Evolutionary conservation across 495 filamentous ascomycete genomes (phyloP).

Genomic region (Hyaloscypha hepaticicola): DNA sequence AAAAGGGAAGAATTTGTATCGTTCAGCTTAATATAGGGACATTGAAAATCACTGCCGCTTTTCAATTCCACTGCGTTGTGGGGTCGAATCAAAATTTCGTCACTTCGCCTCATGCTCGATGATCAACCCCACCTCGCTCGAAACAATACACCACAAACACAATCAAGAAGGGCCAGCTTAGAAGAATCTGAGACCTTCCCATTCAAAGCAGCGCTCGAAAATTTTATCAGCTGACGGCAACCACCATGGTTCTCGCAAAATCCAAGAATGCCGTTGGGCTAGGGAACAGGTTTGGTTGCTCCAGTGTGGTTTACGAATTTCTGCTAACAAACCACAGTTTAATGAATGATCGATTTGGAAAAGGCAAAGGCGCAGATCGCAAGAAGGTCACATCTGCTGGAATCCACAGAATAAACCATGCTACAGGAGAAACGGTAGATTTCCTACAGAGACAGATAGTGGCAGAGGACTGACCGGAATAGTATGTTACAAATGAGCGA

Average conservation of each 20-base stretch:
- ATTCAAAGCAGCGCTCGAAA: neutral
- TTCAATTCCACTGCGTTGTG: neutral
- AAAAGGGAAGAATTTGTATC: no score
- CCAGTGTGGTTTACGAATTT: neutral
- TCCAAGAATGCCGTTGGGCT: slow-evolving; percentile 93
- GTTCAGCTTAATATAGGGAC: no score
- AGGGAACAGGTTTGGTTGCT: slow-evolving; percentile 58
- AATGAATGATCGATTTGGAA: slow-evolving; percentile 51
- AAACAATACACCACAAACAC: slow-evolving; percentile 11
- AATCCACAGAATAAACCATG: slow-evolving; percentile 59
- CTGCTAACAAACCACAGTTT: slow-evolving; percentile 34
- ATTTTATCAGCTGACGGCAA: neutral
- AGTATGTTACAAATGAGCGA: slow-evolving; percentile 70
- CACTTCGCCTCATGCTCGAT: slow-evolving; percentile 24
- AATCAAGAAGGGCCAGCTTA: neutral
- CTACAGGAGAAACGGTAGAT: slow-evolving; percentile 52
- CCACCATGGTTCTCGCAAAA: slow-evolving; percentile 87
- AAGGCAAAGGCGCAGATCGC: slow-evolving; percentile 75
- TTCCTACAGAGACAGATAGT: neutral
- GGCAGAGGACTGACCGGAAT: slow-evolving; percentile 14
- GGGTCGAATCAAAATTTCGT: slow-evolving; percentile 26
- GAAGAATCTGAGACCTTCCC: neutral
- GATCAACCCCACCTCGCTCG: slow-evolving; percentile 15
- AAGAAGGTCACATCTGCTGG: slow-evolving; percentile 53
- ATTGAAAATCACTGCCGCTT: no score